Evolutionary conservation across 192 early-diverging fungal genomes (phyloP).

Genomic region (Coemansia sp.): DNA sequence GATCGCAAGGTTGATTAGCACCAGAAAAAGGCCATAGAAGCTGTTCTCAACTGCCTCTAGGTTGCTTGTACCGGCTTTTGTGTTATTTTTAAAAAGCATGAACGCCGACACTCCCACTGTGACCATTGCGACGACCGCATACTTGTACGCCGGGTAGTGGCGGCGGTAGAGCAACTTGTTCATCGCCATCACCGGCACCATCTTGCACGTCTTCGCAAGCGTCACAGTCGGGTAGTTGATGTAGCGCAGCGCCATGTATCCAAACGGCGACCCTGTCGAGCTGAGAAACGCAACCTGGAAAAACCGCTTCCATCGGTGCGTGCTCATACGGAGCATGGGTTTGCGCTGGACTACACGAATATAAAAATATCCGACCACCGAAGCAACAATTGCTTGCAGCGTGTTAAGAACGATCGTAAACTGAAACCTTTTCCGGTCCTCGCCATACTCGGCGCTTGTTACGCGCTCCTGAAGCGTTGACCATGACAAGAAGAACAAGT

Average conservation of each 20-base stretch:
- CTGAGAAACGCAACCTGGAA: conserved; percentile 75
- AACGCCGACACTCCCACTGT: conserved; percentile 91
- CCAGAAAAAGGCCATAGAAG: conserved; percentile 78
- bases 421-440: conserved; percentile 69
- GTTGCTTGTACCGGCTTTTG: conserved; percentile 12
- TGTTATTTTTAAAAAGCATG: conserved; percentile 77
- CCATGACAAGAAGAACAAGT: conserved; percentile 96
- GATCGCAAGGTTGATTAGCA: conserved; percentile 82
- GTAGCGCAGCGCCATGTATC: conserved; percentile 89
- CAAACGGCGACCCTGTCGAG: conserved; percentile 84
- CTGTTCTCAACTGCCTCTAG: conserved; percentile 60
- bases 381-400: conserved; percentile 79
- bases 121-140: conserved; percentile 83
- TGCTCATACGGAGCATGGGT: conserved; percentile 44
- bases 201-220: conserved; percentile 94
- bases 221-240: conserved; percentile 99
- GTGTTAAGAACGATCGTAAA: conserved; percentile 93
- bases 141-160: conserved; percentile 85
- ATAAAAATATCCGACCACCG: conserved; percentile 77
- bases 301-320: conserved; percentile 64
- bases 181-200: conserved; percentile 96
- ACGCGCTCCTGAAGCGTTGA: conserved; percentile 93
- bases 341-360: conserved; percentile 59
- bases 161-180: conserved; percentile 89
- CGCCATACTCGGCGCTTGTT: conserved; percentile 78